Evolutionary conservation across 2,329 filamentous ascomycete species (phyloP), one percentile per base, ranked within the genome.

Genomic region (Onygena corvina): DNA sequence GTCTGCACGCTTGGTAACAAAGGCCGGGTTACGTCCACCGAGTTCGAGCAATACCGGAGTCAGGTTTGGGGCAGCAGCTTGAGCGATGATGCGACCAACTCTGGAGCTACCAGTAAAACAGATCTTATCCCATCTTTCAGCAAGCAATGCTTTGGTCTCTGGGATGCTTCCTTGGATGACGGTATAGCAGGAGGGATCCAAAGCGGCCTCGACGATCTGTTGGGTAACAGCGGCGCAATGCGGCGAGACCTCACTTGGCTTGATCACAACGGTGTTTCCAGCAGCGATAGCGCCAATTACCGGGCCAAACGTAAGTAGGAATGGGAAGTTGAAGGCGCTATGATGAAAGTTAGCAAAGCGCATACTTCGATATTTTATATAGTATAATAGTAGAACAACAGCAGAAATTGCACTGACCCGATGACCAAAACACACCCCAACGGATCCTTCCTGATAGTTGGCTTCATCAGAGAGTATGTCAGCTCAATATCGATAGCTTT

Each of bases 101-200:
- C 64, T 71, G 47, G 76, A 76, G 59, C 80, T 82, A 49, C 92
- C 92, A 1, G 92, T 98, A 71, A 94, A 98, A 73, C 92, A 89
- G 61, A 98, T 93, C 76, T 95, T 96, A 71, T 93, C 89, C 83
- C 89, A 98, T 66, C 90, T 90, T 71, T 88, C 79, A 51, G 90
- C 80, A 29, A 98, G 76, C 38, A 96, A 71, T 9, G 80, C 81
- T 40, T 84, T 86, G 3, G 84, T 88, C 72, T 94, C 87, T 3
- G 82, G 75, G 16, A 94, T 69, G 23, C 73, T 81, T 52, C 92
- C 92, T 64, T 95, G 92, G 57, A 95, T 73, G 51, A 87, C 77
- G 30, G 73, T 71, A 67, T 87, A 95, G 58, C 81, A 82, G 12
- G 79, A 77, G 1, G 80, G 77, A 63, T 96, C 92, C 48, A 98